A percentile compares a stretch with the other conserved stretches of the same genome.
These are phyloP conservation scores for Blastocystis sp. DNA, from an alignment of 352 stramenopile genomes.

Conservation along the genomic window DNA sequence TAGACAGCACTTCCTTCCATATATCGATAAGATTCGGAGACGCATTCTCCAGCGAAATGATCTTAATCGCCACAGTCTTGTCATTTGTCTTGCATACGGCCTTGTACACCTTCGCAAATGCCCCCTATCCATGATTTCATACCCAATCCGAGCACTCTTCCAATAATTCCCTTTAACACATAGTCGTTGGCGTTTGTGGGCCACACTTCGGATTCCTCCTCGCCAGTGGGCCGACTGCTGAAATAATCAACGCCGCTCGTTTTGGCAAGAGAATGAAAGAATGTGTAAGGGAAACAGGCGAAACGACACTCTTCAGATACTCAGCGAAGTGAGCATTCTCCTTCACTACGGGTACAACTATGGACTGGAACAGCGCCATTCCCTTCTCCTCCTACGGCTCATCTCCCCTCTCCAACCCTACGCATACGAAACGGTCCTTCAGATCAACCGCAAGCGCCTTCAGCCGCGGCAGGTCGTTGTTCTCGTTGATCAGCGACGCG, in stretches of 20 bases:
- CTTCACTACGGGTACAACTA: slow-evolving; percentile 53
- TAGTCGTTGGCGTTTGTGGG: slow-evolving; percentile 54
- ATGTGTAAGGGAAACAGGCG: slow-evolving; percentile 5
- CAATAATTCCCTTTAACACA: slow-evolving; percentile 51
- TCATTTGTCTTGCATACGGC: slow-evolving; percentile 52
- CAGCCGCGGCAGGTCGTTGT: slow-evolving; percentile 24
- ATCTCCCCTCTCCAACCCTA: not conserved
- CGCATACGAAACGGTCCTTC: not conserved
- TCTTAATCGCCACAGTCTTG: slow-evolving; percentile 61
- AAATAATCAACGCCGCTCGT: not conserved
- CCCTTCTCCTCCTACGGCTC: slow-evolving; percentile 11
- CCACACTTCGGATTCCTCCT: slow-evolving; percentile 34
- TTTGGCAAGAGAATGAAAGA: not conserved
- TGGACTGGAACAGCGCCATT: slow-evolving; percentile 27
- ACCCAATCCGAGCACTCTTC: not conserved
- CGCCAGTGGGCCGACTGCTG: not conserved
- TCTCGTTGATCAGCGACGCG: slow-evolving; percentile 12
- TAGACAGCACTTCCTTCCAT: slow-evolving; percentile 61
- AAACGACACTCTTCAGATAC: not conserved
- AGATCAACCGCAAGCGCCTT: not conserved
- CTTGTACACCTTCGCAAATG: slow-evolving; percentile 69
- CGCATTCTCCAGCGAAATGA: slow-evolving; percentile 54
- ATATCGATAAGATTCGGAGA: slow-evolving; percentile 48
- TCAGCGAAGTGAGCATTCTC: slow-evolving; percentile 37
- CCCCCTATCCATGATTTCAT: slow-evolving; percentile 14